Evolutionary conservation across 305 asterid genomes (phyloP).

Genomic region (Solanum chacoense): DNA sequence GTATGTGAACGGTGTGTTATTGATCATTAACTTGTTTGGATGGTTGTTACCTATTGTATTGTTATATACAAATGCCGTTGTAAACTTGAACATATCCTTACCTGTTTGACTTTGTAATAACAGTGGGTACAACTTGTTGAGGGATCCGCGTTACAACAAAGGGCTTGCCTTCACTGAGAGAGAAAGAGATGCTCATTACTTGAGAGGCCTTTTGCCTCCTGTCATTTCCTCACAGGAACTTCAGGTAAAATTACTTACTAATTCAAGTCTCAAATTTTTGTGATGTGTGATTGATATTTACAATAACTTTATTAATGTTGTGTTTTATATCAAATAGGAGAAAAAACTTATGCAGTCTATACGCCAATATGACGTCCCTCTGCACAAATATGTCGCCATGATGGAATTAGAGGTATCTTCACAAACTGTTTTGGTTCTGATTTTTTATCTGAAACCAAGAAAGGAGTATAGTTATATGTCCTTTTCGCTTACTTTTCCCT

Average conservation of each 20-base stretch:
- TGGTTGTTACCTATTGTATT: background rate
- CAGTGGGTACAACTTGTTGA: conserved; percentile 71
- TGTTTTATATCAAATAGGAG: conserved; percentile 36
- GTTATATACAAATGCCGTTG: background rate
- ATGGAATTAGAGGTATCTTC: conserved; percentile 79
- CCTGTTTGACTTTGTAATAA: background rate
- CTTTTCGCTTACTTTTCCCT: background rate
- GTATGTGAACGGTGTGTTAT: background rate
- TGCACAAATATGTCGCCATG: conserved; percentile 73
- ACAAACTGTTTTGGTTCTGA: background rate
- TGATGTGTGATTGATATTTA: background rate
- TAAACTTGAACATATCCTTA: background rate
- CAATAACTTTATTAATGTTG: background rate
- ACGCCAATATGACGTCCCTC: conserved; percentile 66
- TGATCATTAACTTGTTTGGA: background rate
- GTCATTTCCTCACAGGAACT: conserved; percentile 53
- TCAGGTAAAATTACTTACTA: conserved; percentile 36
- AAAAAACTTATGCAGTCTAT: conserved; percentile 55
- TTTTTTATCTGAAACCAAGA: background rate
- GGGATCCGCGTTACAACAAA: conserved; percentile 88
- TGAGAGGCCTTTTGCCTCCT: conserved; percentile 88
- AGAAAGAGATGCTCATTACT: conserved; percentile 86
- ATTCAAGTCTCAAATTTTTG: background rate
- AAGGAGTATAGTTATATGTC: background rate
- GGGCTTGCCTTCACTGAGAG: conserved; percentile 84